Evolutionary conservation across 2,329 filamentous ascomycete genomes (phyloP).

Genomic region (Curvularia lunata): DNA sequence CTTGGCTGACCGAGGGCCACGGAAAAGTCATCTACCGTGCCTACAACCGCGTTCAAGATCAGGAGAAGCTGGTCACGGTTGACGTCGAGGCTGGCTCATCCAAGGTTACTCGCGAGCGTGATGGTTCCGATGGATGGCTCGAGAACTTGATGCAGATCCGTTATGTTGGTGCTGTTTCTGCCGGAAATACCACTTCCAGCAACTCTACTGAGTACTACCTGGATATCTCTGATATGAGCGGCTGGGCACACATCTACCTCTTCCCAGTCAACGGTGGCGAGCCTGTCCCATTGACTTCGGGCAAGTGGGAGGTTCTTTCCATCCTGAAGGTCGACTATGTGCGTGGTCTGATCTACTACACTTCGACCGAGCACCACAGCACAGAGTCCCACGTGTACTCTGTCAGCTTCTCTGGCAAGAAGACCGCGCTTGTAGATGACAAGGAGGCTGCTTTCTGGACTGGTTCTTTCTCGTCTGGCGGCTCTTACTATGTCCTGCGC

Average conservation of each 20-base stretch:
- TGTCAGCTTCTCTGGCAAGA: constrained; percentile 64
- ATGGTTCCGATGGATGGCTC: constrained; percentile 67
- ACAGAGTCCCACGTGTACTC: constrained; percentile 73
- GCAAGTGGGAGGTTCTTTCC: constrained; percentile 68
- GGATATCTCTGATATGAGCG: constrained; percentile 69
- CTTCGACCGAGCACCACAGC: constrained; percentile 68
- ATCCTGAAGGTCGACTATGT: constrained; percentile 66
- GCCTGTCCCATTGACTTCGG: constrained; percentile 65
- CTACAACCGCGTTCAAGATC: constrained; percentile 72
- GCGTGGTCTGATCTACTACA: constrained; percentile 67
- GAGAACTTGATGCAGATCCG: constrained; percentile 64
- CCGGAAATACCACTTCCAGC: constrained; percentile 43
- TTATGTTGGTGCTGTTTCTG: constrained; percentile 58
- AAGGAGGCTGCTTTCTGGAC: constrained; percentile 64
- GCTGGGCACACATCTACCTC: constrained; percentile 71
- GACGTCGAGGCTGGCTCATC: constrained; percentile 58
- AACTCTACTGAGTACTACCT: constrained; percentile 62
- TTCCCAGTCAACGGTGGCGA: constrained; percentile 64
- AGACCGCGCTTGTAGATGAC: constrained; percentile 68
- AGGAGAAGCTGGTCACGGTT: constrained; percentile 67
- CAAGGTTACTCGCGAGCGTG: constrained; percentile 60
- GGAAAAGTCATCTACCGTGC: constrained; percentile 68
- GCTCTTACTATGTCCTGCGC: constrained; percentile 69
- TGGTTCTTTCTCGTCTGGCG: constrained; percentile 68
- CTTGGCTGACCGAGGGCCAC: constrained; percentile 69